Evolutionary conservation across 345 rosid species (phyloP).

Genomic region (Rhodomyrtus tomentosa): DNA sequence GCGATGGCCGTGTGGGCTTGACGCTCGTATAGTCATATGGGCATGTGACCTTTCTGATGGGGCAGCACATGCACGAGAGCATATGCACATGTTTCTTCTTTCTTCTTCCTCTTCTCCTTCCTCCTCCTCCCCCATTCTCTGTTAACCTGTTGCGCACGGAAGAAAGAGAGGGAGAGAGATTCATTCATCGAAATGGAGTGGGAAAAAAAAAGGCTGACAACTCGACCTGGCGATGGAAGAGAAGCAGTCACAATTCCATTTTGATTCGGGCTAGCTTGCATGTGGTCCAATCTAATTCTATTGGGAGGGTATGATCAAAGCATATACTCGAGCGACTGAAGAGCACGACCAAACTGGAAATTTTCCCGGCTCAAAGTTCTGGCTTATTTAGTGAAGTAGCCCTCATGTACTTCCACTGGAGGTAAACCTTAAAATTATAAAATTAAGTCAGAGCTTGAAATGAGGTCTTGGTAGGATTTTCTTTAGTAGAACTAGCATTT

Average conservation of each 20-base stretch:
- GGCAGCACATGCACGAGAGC: not conserved
- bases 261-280: not conserved
- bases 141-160: not conserved
- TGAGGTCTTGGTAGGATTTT: not conserved
- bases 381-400: not conserved
- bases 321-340: not conserved
- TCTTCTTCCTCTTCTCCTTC: not conserved
- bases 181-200: not conserved
- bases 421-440: not conserved
- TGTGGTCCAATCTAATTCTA: not conserved
- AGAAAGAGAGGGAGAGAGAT: not conserved
- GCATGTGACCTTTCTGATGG: not conserved
- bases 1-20: not conserved
- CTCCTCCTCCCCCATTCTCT: not conserved
- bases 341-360: not conserved
- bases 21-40: not conserved
- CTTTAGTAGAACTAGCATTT: not conserved
- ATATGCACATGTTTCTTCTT: not conserved
- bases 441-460: not conserved
- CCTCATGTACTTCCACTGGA: not conserved
- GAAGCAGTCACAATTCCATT: not conserved
- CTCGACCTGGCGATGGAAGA: not conserved
- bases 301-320: not conserved
- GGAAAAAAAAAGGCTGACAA: not conserved
- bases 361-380: not conserved